A percentile compares a stretch with the other conserved stretches of the same genome.
Conservation (phyloP, 495 filamentous ascomycete genomes). For the Thozetella sp. region DNA sequence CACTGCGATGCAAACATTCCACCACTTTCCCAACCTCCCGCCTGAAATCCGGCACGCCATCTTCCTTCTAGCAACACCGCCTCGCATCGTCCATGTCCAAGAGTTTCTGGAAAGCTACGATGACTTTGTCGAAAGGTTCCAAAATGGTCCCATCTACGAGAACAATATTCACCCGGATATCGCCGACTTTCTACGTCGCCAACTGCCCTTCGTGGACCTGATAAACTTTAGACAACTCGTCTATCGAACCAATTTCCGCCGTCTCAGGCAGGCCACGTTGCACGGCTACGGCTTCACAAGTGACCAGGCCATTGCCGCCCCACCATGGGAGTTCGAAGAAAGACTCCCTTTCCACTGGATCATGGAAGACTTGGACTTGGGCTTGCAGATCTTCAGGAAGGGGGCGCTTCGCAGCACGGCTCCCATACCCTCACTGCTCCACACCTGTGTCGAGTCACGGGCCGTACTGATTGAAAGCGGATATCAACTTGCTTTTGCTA, state of each 20-base stretch:
- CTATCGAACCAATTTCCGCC: not conserved
- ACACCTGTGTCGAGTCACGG: constrained; percentile 15
- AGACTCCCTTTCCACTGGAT: not conserved
- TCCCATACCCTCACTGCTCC: constrained; percentile 16
- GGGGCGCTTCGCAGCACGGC: constrained; percentile 10
- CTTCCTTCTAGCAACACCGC: not conserved
- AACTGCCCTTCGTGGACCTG: too few species aligned
- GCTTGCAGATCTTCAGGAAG: not conserved
- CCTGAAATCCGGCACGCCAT: not conserved
- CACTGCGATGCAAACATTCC: too few species aligned
- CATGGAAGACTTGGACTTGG: not conserved
- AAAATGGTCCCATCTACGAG: not conserved
- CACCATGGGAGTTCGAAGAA: not conserved
- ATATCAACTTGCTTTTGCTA: constrained; percentile 16
- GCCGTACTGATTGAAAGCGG: constrained; percentile 8
- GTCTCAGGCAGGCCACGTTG: not conserved
- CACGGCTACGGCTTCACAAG: not conserved
- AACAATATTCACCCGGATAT: not conserved
- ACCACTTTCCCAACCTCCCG: not conserved
- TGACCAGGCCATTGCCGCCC: not conserved
- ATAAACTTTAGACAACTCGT: too few species aligned
- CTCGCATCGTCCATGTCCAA: not conserved
- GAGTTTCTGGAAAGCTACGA: not conserved
- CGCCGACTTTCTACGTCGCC: not conserved
- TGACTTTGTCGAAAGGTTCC: not conserved